Evolutionary conservation across 192 early-diverging fungal genomes (phyloP), one percentile per base, ranked within the genome.

Genomic region (Entophlyctis helioformis): DNA sequence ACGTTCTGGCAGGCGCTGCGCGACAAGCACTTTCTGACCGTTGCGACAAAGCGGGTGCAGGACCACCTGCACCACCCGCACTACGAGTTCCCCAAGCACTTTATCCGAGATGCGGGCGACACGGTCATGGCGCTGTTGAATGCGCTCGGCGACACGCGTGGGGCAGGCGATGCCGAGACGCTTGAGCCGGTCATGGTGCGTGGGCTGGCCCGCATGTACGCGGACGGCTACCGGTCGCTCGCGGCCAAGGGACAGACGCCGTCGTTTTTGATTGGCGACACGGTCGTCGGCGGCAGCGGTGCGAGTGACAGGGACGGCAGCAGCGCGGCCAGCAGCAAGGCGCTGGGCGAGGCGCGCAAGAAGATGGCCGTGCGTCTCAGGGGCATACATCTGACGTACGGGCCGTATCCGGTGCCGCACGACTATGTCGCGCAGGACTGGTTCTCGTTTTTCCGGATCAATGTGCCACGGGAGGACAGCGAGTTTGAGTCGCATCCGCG

Each of bases 401-500:
- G 69, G 3, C 69, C 69, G 20, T 66, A 50, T 31, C 63, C 69
- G 6, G 46, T 52, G 8, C 63, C 69, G 11, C 41, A 49, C 16
- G 58, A 48, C 18, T 63, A 66, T 40, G 42, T 60, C 13, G 39
- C 44, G 18, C 69, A 71, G 39, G 51, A 63, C 39, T 71, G 69
- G 69, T 51, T 55, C 32, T 45, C 38, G 24, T 42, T 61, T 44
- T 42, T 66, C 19, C 43, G 56, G 27, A 42, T 66, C 29, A 38
- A 58, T 21, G 59, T 71, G 6, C 69, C 69, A 4, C 19, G 42
- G 46, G 39, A 49, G 18, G 40, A 57, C 28, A 35, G 33, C 6
- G n/a, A 37, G 20, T 60, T 55, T 16, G 41, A 31, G 26, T 56
- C 53, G 19, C 53, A 65, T 39, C 57, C 52, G 12, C 51, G 46